Base-by-base conservation (phyloP, 805 yeast genomes). In the Suhomyces tanzawaensis region DNA sequence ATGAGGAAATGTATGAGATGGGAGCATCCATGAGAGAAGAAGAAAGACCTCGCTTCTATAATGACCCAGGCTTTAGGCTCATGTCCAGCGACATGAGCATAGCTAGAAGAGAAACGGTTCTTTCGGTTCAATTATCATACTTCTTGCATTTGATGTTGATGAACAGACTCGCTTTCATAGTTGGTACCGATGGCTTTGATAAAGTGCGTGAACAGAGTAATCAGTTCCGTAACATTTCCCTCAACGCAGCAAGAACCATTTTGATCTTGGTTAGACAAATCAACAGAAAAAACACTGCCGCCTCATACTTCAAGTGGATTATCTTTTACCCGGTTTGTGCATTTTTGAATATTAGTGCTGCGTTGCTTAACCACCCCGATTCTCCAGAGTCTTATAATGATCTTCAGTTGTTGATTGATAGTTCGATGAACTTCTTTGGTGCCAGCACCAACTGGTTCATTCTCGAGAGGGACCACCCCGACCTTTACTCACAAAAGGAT, bases 191-290 rank as follows among this genome's bases (percentile, higher is more conserved):
- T 13, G 48, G 43, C 3, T 19, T 27, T 9, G 57, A 52, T 26
- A 47, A 46, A 7, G 29, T 45, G n/a, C 42, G 38, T 25, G 30
- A 39, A n/a, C 49, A 50, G 14, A 42, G 47, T 21, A 27, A 42
- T 1, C 48, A 46, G 24, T 64, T 60, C 45, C 45, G 69, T 19
- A 52, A 55, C 27, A 37, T 64, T 17, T 57, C 64, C 3, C 41
- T 62, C 24, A 58, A 64, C 30, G 54, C 69, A 19, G 66, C 72
- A 4, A 48, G 74, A 19, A 67, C 72, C 1, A 57, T 68, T 8
- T 38, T 68, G 17, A 48, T 49, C 34, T 45, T 64, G 19, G 49
- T 54, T 3, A 49, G 46, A 4, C 49, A 48, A 19, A 23, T 64
- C 12, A 53, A 51, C 22, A 45, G 47, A 11, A 40, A 45, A 9